Base-by-base conservation (phyloP, 768 basidiomycete species). In the Lactarius evosmus region DNA sequence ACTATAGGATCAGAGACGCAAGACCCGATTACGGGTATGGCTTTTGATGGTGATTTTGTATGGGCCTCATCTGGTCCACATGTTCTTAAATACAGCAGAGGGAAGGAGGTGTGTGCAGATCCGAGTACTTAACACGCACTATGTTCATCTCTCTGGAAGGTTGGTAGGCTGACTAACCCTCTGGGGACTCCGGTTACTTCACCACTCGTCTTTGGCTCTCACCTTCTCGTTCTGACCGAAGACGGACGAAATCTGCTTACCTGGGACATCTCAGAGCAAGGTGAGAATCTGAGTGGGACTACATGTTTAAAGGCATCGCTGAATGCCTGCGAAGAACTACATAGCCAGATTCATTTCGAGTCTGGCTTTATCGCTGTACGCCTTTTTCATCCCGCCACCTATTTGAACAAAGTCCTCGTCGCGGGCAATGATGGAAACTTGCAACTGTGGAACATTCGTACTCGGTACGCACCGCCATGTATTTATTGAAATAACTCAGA, bases 361-460 rank as follows among this genome's bases (percentile, higher is more conserved):
- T 71, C 83, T 7, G 85, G 83, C 22, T 98, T 98, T 74, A 88
- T 87, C 1, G 95, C 95, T n/a, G 89, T 85, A 5, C 81, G 80
- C 30, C 78, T 97, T 49, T 80, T 97, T 6, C 97, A 99, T 73
- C 97, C 97, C 2, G 88, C 94, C 1, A 98, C 97, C 14, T 98
- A 98, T 75, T 75, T 99, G 56, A 98, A 99, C 79, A 99, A 99
- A 77, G 80, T 98, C 0, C 79, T 98, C 1, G 83, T 98, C 12
- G 85, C 88, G 3, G 91, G 93, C 69, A 82, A 78, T 61, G 82
- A 95, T 73, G 97, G 97, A 4, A 78, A 76, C 49, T 76, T 98
- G 70, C 91, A 97, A 65, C 75, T 99, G n/a, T 98, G 94, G 94
- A 99, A 98, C 74, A 85, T 93, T 66, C 82, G 87, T 8, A 88